Base-by-base conservation (phyloP, 2,329 filamentous ascomycete species). In the Daldinia sp. region DNA sequence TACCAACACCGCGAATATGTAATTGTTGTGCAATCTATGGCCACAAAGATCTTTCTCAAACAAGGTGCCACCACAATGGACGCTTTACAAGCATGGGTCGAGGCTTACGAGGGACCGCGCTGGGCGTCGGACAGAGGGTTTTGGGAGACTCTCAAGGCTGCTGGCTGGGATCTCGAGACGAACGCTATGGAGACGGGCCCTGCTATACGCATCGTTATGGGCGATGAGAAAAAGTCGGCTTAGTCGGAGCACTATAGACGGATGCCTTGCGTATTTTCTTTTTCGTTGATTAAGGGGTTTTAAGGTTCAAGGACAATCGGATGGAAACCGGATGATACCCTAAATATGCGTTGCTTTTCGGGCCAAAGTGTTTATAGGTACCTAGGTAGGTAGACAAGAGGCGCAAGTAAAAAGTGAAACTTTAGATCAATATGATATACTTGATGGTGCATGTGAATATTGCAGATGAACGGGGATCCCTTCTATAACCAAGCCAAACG, bases 151-250 rank as follows among this genome's bases (percentile, higher is more conserved):
- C 80, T 80, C 59, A 78, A 53, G 63, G 75, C 63, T 66, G 76
- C 63, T 63, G 90, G 90, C 0, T 94, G 91, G 91, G 85, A 93
- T 76, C 69, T 91, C 47, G 79, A 86, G 58, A 81, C 81, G 51
- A 82, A 82, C 35, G 88, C 87, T 4, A 78, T 94, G 69, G 90
- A 93, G 79, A 93, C 89, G 15, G 81, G 78, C 61, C 79, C 84
- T 47, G 87, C 78, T 1, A 70, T 81, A 19, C 75, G 79, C 5
- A 77, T 82, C 25, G 68, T 77, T 29, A 67, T 77, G 2, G 74
- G 73, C n/a, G 23, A 48, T 52, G 71, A 52, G 68, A 61, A 37
- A 72, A 30, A 34, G 5, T 35, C 6, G 27, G 27, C 47, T 50
- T 34, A 35, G 29, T 21, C n/a, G 3, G 19, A 15, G 17, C 4